phyloP scores from a whole-genome alignment of 1,284 basidiomycete genomes.

The Porodaedalea pini region DNA sequence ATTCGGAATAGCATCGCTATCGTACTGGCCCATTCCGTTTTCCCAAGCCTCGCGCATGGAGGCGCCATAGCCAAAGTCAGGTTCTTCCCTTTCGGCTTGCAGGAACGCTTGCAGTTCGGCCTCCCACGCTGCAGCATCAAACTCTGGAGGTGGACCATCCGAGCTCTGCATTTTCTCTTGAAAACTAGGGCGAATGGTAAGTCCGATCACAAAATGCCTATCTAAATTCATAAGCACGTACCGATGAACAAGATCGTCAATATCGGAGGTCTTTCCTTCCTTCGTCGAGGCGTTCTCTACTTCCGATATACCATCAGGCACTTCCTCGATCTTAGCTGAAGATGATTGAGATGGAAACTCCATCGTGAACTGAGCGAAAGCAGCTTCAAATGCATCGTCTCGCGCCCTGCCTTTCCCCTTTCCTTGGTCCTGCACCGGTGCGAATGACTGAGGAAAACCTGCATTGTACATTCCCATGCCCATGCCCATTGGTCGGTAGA shows the following conservation, averaged over 20 bases:
- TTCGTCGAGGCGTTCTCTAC: slow-evolving; percentile 41
- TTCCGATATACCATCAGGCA: slow-evolving; percentile 40
- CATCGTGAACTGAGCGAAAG: slow-evolving; percentile 61
- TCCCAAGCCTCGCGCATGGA: slow-evolving; percentile 66
- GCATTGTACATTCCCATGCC: slow-evolving; percentile 31
- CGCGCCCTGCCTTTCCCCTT: slow-evolving; percentile 72
- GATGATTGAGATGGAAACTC: slow-evolving; percentile 41
- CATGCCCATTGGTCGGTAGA: slow-evolving; percentile 32
- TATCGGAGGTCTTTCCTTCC: not conserved
- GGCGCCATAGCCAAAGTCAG: slow-evolving; percentile 55
- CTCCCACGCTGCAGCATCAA: slow-evolving; percentile 84
- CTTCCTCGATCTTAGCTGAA: slow-evolving; percentile 52
- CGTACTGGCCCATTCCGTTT: slow-evolving; percentile 43
- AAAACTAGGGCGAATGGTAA: slow-evolving; percentile 38
- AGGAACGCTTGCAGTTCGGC: slow-evolving; percentile 83
- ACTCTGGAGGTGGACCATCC: slow-evolving; percentile 50
- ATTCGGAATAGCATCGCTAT: slow-evolving; percentile 35
- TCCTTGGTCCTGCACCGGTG: slow-evolving; percentile 30
- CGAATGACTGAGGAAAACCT: slow-evolving; percentile 30
- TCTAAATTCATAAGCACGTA: slow-evolving; percentile 23
- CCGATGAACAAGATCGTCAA: not conserved
- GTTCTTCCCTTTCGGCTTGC: slow-evolving; percentile 59
- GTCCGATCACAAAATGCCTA: slow-evolving; percentile 11
- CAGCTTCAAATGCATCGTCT: slow-evolving; percentile 76
- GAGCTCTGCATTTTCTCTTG: slow-evolving; percentile 60